Conservation (phyloP, 2,329 filamentous ascomycete genomes). For the Diaporthe vexans region DNA sequence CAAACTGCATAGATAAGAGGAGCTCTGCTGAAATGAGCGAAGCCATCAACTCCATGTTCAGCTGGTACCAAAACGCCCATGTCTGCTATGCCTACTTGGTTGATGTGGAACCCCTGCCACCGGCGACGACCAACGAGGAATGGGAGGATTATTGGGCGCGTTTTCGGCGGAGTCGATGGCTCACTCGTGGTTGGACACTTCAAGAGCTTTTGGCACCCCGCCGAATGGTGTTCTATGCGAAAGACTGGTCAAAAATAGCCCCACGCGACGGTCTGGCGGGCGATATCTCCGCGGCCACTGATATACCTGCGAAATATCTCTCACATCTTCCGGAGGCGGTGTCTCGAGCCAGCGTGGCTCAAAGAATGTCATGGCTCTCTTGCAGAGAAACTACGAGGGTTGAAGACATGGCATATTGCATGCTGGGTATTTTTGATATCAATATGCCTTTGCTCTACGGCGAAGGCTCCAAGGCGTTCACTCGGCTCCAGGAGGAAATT, state of each 20-base stretch:
- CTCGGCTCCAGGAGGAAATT: constrained; percentile 48
- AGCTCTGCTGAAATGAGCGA: constrained; percentile 46
- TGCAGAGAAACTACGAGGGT: constrained; percentile 42
- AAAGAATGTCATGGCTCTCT: constrained; percentile 49
- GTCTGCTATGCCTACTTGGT: constrained; percentile 44
- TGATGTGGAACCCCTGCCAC: constrained; percentile 37
- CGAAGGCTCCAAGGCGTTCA: constrained; percentile 46
- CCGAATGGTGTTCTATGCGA: constrained; percentile 35
- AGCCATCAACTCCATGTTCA: constrained; percentile 43
- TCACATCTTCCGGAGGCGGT: background rate
- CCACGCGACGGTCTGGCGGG: background rate
- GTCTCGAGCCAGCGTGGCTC: constrained; percentile 39
- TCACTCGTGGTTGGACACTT: constrained; percentile 5
- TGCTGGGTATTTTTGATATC: constrained; percentile 46
- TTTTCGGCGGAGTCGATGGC: constrained; percentile 27
- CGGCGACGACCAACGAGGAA: too few species aligned
- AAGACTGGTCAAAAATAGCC: constrained; percentile 32
- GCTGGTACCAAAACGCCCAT: constrained; percentile 43
- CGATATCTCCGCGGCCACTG: constrained; percentile 29
- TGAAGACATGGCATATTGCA: constrained; percentile 46
- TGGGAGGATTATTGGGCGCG: background rate
- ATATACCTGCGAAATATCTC: constrained; percentile 5
- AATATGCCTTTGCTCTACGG: constrained; percentile 50
- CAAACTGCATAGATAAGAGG: constrained; percentile 48
- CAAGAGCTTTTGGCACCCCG: constrained; percentile 40